Conservation (phyloP, 495 filamentous ascomycete genomes). For the Trichodelitschia bisporula region DNA sequence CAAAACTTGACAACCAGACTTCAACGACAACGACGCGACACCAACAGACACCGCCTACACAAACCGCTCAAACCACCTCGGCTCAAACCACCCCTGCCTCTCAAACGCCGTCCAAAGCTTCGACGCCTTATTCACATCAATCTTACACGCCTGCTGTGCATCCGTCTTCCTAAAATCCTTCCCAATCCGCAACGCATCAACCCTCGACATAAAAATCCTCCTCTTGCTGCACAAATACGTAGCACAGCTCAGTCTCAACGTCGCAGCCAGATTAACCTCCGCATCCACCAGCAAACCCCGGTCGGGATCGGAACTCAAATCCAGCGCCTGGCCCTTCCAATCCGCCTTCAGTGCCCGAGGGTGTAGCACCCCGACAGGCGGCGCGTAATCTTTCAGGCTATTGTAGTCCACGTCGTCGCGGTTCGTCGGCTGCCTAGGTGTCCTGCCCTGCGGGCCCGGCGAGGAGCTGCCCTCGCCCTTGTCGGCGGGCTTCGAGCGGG, state of each 20-base stretch:
- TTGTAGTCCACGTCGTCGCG: slow-evolving; percentile 74
- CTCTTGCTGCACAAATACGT: slow-evolving; percentile 91
- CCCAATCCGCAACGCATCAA: slow-evolving; percentile 37
- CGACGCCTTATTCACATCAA: slow-evolving; percentile 96
- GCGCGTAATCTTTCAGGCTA: slow-evolving; percentile 55
- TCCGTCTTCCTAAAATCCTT: slow-evolving; percentile 97
- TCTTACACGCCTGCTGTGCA: slow-evolving; percentile 89
- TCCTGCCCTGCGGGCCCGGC: no score
- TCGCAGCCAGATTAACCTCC: slow-evolving; percentile 55
- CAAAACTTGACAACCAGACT: no score
- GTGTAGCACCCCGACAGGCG: slow-evolving; percentile 39
- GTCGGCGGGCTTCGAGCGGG: no score
- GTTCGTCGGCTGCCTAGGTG: slow-evolving; percentile 18
- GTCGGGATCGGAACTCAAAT: slow-evolving; percentile 60
- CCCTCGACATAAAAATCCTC: slow-evolving; percentile 61
- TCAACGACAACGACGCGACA: no score
- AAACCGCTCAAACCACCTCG: slow-evolving; percentile 38
- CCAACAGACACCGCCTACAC: no score
- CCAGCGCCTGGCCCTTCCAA: slow-evolving; percentile 63
- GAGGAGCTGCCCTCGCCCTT: no score
- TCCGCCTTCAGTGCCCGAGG: slow-evolving; percentile 51
- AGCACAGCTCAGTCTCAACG: slow-evolving; percentile 63
- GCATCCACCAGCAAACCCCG: slow-evolving; percentile 50
- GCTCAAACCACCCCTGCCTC: slow-evolving; percentile 66
- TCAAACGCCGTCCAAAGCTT: slow-evolving; percentile 87